Evolutionary conservation across 495 filamentous ascomycete species (phyloP), one percentile per base, ranked within the genome.

Genomic region (Penicillium canariense): DNA sequence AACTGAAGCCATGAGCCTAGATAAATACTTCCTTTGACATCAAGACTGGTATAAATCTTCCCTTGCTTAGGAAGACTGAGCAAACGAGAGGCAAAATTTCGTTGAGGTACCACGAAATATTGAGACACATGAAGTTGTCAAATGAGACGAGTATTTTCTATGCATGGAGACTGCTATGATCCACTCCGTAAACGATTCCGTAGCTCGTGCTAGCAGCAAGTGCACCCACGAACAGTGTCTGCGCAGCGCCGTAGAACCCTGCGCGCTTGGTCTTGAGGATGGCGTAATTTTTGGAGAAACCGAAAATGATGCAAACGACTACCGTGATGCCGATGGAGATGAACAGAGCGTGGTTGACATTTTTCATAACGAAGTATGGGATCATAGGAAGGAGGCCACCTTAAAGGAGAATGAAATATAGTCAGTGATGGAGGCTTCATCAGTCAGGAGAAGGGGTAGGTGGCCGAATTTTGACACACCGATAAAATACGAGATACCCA

Each of bases 301-400:
- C 81, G 60, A 84, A 84, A 12, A 52, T 43, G n/a, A 82, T 34
- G 34, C 84, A 63, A 18, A 80, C 76, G 22, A 82, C 62, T 30
- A 73, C 69, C 1, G 80, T 80, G 52, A 84, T 72, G 20, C 55
- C 76, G 39, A 81, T 77, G 30, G 72, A 77, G 25, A 76, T 66
- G 62, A 72, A 75, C 17, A 84, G 59, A 1, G 79, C 81, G 27
- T 74, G 53, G 9, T 55, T 56, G 9, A 77, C 72, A 18, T 72
- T 59, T 15, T 69, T 43, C 60, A 77, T 68, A 31, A 69, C 69
- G 51, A 84, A 84, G 54, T 84, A 84, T 2, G 81, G 81, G 32
- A 81, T 68, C 77, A 84, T 77, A 0, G 81, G 81, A 5, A 83
- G 63, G 22, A 84, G 63, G 2, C 81, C 81, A 40, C 81, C 75